These are phyloP conservation scores for Trichoderma endophyticum DNA, from an alignment of 2,329 filamentous ascomycete species.

Conservation along the genomic window DNA sequence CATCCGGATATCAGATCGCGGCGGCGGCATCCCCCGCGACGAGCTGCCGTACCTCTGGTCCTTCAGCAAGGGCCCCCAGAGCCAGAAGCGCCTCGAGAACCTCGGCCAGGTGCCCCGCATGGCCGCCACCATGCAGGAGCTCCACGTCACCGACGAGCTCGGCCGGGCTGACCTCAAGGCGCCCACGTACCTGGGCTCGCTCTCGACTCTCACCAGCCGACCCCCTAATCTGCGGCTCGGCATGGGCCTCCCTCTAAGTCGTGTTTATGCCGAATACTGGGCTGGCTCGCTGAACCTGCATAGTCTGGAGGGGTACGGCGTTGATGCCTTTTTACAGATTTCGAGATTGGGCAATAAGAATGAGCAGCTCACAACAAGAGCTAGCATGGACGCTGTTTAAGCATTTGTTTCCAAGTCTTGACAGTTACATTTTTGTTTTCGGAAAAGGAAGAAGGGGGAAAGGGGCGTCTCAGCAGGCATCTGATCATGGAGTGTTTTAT, in stretches of 20 bases:
- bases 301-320: conserved; percentile 90
- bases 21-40: conserved; percentile 83
- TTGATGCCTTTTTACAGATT: conserved; percentile 94
- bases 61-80: conserved; percentile 88
- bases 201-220: conserved; percentile 75
- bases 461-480: neutral
- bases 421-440: neutral
- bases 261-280: conserved; percentile 98
- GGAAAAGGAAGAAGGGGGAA: neutral
- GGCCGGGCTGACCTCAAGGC: conserved; percentile 41
- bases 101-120: conserved; percentile 83
- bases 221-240: conserved; percentile 85
- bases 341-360: conserved; percentile 97
- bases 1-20: conserved; percentile 91
- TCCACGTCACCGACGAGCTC: conserved; percentile 52
- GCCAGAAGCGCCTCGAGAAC: conserved; percentile 75
- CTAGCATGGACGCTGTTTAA: conserved; percentile 73
- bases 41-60: conserved; percentile 91
- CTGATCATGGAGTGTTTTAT: neutral
- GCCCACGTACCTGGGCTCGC: conserved; percentile 54
- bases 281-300: conserved; percentile 88
- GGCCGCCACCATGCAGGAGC: conserved; percentile 89
- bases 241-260: conserved; percentile 89
- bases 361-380: conserved; percentile 79
- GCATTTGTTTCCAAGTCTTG: neutral